Conservation (phyloP, 2,329 filamentous ascomycete species). For the Stagonosporopsis cucurbitacearum region DNA sequence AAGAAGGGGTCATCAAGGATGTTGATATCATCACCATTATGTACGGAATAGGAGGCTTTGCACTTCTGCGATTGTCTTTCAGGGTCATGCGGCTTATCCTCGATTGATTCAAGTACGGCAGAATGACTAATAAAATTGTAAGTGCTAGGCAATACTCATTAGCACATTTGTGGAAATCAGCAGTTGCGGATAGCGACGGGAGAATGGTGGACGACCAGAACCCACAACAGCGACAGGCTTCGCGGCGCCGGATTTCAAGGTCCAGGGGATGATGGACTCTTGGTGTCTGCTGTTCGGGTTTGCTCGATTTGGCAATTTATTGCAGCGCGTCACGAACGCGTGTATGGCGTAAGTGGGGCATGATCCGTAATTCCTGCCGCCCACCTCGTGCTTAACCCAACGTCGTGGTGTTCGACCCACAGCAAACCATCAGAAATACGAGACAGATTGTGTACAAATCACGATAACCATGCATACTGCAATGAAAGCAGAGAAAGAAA, state of each 20-base stretch:
- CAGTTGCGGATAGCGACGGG: neutral
- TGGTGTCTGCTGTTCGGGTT: neutral
- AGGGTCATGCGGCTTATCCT: too few relatives aligned
- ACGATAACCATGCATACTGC: neutral
- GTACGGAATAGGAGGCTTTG: too few relatives aligned
- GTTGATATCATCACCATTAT: too few relatives aligned
- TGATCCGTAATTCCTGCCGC: constrained; percentile 6
- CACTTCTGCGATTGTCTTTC: too few relatives aligned
- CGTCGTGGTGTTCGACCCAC: constrained; percentile 4
- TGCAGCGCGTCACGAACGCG: constrained; percentile 10
- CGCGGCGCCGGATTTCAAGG: neutral
- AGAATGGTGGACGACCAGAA: neutral
- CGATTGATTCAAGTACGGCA: too few relatives aligned
- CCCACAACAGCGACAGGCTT: neutral
- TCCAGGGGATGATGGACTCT: neutral
- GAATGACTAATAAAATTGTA: too few relatives aligned
- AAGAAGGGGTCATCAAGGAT: too few relatives aligned
- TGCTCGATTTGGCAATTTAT: neutral
- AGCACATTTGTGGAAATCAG: neutral
- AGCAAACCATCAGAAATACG: neutral
- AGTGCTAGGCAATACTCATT: neutral
- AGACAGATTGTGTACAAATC: neutral
- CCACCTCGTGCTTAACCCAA: constrained; percentile 13
- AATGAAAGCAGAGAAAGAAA: neutral
- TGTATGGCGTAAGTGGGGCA: constrained; percentile 16